Evolutionary conservation across 2,329 filamentous ascomycete genomes (phyloP).

Genomic region (Ceratocystiopsis minuta): DNA sequence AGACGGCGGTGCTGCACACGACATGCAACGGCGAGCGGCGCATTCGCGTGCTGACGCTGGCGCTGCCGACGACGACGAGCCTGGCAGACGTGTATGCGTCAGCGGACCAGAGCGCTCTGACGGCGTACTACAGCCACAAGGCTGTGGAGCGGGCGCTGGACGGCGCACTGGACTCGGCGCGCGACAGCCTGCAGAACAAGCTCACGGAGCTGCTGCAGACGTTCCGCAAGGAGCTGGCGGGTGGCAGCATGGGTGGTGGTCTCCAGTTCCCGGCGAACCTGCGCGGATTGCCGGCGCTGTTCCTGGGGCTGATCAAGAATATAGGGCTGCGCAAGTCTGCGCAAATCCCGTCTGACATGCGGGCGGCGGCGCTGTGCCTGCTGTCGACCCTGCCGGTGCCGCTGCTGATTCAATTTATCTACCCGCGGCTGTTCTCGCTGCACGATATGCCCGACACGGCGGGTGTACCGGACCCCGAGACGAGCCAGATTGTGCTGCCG

Average conservation of each 20-base stretch:
- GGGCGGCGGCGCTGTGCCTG: conserved; percentile 79
- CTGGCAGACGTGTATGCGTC: conserved; percentile 85
- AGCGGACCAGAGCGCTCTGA: conserved; percentile 83
- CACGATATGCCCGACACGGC: conserved; percentile 95
- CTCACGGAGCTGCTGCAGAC: conserved; percentile 82
- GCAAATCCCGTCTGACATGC: conserved; percentile 83
- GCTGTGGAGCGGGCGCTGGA: conserved; percentile 80
- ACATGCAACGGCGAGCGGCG: conserved; percentile 94
- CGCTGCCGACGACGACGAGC: conserved; percentile 80
- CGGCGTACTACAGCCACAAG: conserved; percentile 92
- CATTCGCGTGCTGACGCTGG: conserved; percentile 84
- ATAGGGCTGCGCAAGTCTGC: conserved; percentile 83
- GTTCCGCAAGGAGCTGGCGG: conserved; percentile 90
- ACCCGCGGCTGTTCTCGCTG: conserved; percentile 66
- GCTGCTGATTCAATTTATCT: conserved; percentile 84
- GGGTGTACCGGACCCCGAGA: conserved; percentile 67
- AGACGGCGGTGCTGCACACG: conserved; percentile 88
- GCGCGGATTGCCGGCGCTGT: conserved; percentile 71
- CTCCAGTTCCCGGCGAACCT: conserved; percentile 90
- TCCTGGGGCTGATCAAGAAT: conserved; percentile 91
- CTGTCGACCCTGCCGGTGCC: conserved; percentile 87
- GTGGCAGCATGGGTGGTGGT: conserved; percentile 87
- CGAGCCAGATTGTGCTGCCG: conserved; percentile 76
- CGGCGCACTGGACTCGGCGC: conserved; percentile 64
- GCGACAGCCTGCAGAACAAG: conserved; percentile 82